A percentile compares a stretch with the other conserved stretches of the same genome.
phyloP scores from a whole-genome alignment of 805 yeast genomes.

The Spencermartinsiella europaea region DNA sequence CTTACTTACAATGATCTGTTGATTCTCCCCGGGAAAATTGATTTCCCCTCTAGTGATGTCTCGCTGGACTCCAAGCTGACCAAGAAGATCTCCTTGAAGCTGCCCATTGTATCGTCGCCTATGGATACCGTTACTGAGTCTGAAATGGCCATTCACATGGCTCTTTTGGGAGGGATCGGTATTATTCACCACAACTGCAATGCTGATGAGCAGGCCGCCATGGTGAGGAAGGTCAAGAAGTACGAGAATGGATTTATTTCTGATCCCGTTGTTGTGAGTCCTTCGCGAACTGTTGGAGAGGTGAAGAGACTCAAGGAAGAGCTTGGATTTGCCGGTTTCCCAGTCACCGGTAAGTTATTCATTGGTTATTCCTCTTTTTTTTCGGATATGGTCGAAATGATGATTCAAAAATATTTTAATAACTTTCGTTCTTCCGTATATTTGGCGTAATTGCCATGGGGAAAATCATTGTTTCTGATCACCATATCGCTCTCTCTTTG shows the following conservation, averaged over 20 bases:
- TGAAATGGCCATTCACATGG: conserved; percentile 98
- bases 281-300: conserved; percentile 72
- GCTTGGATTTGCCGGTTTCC: conserved; percentile 95
- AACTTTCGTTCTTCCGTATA: conserved; percentile 99
- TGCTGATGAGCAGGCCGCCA: conserved; percentile 95
- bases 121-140: conserved; percentile 99
- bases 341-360: conserved; percentile 94
- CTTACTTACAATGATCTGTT: conserved; percentile 95
- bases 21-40: conserved; percentile 89
- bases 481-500: no score
- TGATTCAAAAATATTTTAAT: conserved; percentile 34
- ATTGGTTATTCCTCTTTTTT: conserved; percentile 9
- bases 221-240: conserved; percentile 95
- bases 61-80: conserved; percentile 81
- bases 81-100: conserved; percentile 81
- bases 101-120: conserved; percentile 97
- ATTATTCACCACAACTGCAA: conserved; percentile 96
- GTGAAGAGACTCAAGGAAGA: conserved; percentile 62
- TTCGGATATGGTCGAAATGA: not conserved
- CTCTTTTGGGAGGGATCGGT: conserved; percentile 98
- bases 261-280: conserved; percentile 84
- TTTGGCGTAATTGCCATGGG: conserved; percentile 94
- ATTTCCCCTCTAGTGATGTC: conserved; percentile 77
- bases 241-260: conserved; percentile 96
- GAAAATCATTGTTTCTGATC: conserved; percentile 43